Conservation (phyloP, 2,329 filamentous ascomycete species). For the Rhynchosporium graminicola region DNA sequence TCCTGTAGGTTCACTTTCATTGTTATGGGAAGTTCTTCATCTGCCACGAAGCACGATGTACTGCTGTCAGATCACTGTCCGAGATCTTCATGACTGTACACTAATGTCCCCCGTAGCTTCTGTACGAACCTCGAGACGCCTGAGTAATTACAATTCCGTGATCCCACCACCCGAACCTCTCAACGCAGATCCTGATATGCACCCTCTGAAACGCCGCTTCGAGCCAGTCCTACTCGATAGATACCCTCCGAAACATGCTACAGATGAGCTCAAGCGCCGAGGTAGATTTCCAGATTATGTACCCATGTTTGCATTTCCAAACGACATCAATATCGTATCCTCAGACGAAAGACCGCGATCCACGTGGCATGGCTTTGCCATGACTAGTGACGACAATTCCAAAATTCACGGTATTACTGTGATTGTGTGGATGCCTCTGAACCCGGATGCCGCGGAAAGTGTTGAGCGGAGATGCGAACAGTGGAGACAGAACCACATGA, state of each 20-base stretch:
- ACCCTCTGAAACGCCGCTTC: slow-evolving; percentile 89
- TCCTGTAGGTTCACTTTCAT: slow-evolving; percentile 59
- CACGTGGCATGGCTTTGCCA: slow-evolving; percentile 99
- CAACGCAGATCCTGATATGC: slow-evolving; percentile 88
- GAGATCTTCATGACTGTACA: not conserved
- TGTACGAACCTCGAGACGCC: slow-evolving; percentile 77
- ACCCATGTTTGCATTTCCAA: slow-evolving; percentile 98
- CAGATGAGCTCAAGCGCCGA: slow-evolving; percentile 76
- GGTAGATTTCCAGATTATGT: slow-evolving; percentile 95
- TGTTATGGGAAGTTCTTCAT: not conserved
- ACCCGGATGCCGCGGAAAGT: slow-evolving; percentile 77
- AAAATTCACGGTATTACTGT: slow-evolving; percentile 91
- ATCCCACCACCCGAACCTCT: slow-evolving; percentile 92
- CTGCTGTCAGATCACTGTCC: not conserved
- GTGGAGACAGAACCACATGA: slow-evolving; percentile 86
- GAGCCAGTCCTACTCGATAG: slow-evolving; percentile 95
- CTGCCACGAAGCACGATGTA: not conserved
- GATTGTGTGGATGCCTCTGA: slow-evolving; percentile 89
- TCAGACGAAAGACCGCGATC: slow-evolving; percentile 90
- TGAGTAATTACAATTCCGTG: slow-evolving; percentile 98
- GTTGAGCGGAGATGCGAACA: slow-evolving; percentile 80
- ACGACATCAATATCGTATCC: slow-evolving; percentile 95
- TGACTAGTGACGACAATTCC: slow-evolving; percentile 91
- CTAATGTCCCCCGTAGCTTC: slow-evolving; percentile 51
- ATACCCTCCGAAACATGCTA: slow-evolving; percentile 81